Evolutionary conservation across 805 yeast species (phyloP), one percentile per base, ranked within the genome.

Genomic region (Cyberlindnera bimundalis): DNA sequence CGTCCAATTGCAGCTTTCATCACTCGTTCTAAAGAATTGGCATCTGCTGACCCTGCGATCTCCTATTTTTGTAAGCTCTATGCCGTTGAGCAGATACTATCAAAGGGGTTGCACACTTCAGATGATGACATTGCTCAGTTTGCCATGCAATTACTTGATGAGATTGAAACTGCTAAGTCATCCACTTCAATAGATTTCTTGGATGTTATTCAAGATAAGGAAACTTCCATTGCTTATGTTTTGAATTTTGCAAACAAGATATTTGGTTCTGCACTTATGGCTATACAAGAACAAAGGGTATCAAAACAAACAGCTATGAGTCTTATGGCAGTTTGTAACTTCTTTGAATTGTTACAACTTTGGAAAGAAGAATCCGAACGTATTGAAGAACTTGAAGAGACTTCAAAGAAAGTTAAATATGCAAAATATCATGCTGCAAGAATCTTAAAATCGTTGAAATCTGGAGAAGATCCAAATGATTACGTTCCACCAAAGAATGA

Each of bases 41-140:
- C 63, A 15, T 44, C 52, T 1, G 71, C 69, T 9, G 82, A 85
- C 46, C 89, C 95, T 0, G 64, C 81, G 10, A 73, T 87, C 21
- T 68, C 91, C 5, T 87, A 86, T 61, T 84, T 75, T 60, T 84
- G 93, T 61, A 59, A 68, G 46, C 58, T 83, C 36, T 81, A 83
- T 55, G 85, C 89, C 0, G 81, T 85, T 3, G 91, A 90, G 59
- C 68, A 76, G 52, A 79, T 91, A 4, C 64, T 91, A 16, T 69
- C 70, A 27, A 61, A 73, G 31, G 74, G 78, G 40, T 64, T 81
- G 16, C 96, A 89, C 54, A 64, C 74, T 17, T 51, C 65, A 2
- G 74, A 76, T 44, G 64, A 68, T 7, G 82, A 73, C 12, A 74
- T 75, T 21, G 87, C 86, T 12, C 53, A 51, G 2, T 77, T 76